Conservation (phyloP, 768 basidiomycete genomes). For the Lactarius psammicola region DNA sequence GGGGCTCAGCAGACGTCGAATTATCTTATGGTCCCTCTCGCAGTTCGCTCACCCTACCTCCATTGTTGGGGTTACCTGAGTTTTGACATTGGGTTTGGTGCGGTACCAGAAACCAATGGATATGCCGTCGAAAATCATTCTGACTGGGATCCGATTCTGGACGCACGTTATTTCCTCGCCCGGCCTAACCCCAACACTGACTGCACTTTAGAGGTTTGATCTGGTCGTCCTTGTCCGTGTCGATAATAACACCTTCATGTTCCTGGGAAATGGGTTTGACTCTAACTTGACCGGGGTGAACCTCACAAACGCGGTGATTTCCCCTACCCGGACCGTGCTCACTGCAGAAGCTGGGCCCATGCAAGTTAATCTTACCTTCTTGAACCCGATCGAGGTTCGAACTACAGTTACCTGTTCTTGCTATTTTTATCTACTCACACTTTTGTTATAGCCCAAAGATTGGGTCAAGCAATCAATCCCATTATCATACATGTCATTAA, state of each 20-base stretch:
- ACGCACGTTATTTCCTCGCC: not conserved
- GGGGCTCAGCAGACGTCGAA: no score
- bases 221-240: slow-evolving; percentile 22
- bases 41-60: slow-evolving; percentile 33
- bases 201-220: slow-evolving; percentile 14
- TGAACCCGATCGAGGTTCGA: slow-evolving; percentile 41
- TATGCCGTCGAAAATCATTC: no score
- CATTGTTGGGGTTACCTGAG: no score
- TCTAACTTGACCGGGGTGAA: slow-evolving; percentile 16
- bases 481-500: slow-evolving; percentile 40
- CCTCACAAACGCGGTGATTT: slow-evolving; percentile 33
- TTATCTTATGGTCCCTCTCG: slow-evolving; percentile 30
- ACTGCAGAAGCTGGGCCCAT: slow-evolving; percentile 37
- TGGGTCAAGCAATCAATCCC: slow-evolving; percentile 41
- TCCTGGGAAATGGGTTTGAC: slow-evolving; percentile 23
- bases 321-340: slow-evolving; percentile 39
- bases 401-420: not conserved
- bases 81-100: no score
- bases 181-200: not conserved
- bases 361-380: slow-evolving; percentile 39
- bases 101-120: no score
- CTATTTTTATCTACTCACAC: not conserved
- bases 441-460: slow-evolving; percentile 35
- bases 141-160: no score
- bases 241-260: slow-evolving; percentile 24